These are phyloP conservation scores for Wickerhamomyces queroliae DNA, from an alignment of 805 yeast species.

Conservation along the genomic window DNA sequence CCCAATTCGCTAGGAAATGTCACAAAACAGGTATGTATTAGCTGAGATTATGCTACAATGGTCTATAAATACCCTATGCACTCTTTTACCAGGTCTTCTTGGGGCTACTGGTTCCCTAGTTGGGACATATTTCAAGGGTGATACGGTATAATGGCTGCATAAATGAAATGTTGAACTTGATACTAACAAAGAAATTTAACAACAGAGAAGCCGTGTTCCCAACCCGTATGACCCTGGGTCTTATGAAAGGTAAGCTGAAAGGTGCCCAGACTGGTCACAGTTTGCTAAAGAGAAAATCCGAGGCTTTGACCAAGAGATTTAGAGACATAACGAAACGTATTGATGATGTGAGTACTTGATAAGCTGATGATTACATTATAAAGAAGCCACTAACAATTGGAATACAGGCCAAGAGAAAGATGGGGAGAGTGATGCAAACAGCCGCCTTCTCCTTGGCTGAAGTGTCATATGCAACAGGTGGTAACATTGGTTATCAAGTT, in stretches of 20 bases:
- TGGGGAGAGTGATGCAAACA: conserved; percentile 98
- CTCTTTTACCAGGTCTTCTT: too few relatives aligned
- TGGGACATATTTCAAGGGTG: not conserved
- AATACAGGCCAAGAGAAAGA: conserved; percentile 71
- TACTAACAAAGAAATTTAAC: not conserved
- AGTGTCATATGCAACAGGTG: conserved; percentile 96
- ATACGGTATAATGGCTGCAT: not conserved
- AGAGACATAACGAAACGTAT: conserved; percentile 92
- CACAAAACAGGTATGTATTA: too few relatives aligned
- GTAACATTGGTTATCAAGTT: conserved; percentile 90
- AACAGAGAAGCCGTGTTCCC: conserved; percentile 92
- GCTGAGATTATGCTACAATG: too few relatives aligned
- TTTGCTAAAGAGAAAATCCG: conserved; percentile 88
- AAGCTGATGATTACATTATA: too few relatives aligned
- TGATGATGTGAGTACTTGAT: conserved; percentile 57
- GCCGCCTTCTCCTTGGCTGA: conserved; percentile 97
- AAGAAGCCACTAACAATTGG: conserved; percentile 4
- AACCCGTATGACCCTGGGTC: conserved; percentile 93
- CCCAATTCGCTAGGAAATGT: too few relatives aligned
- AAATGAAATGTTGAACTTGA: not conserved
- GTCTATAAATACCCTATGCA: too few relatives aligned
- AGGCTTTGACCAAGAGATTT: conserved; percentile 92
- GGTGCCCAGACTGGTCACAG: conserved; percentile 98
- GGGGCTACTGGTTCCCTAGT: too few relatives aligned
- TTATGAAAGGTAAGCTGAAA: conserved; percentile 92